These are phyloP conservation scores for Cicer yamashitae DNA, from an alignment of 306 rosid genomes.

Conservation along the genomic window DNA sequence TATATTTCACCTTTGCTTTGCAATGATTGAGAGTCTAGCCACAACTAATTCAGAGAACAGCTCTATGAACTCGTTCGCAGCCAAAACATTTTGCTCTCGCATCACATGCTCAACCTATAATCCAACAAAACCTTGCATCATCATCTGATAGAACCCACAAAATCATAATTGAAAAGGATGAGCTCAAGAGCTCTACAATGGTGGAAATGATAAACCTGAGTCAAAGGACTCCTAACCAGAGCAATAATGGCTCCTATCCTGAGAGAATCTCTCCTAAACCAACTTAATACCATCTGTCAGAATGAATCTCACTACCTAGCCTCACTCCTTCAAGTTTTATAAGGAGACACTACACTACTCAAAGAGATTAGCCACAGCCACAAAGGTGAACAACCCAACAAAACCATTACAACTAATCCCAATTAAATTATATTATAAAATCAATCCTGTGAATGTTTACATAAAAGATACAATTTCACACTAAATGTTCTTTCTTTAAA, in stretches of 20 bases:
- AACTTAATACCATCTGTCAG: too few relatives aligned
- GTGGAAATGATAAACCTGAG: too few relatives aligned
- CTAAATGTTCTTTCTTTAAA: neutral
- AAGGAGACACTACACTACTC: neutral
- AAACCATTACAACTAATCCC: conserved; percentile 1
- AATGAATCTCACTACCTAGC: too few relatives aligned
- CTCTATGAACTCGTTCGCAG: conserved; percentile 92
- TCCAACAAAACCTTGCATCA: neutral
- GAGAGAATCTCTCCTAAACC: too few relatives aligned
- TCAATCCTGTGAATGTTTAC: neutral
- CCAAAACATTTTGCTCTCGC: conserved; percentile 90
- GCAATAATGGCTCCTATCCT: too few relatives aligned
- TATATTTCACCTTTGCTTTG: conserved; percentile 77
- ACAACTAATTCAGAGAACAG: conserved; percentile 91
- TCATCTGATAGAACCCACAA: too few relatives aligned
- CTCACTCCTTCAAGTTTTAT: neutral
- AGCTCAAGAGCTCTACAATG: too few relatives aligned
- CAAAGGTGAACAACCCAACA: neutral
- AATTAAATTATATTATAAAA: neutral
- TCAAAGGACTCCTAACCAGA: too few relatives aligned
- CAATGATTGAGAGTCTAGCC: conserved; percentile 79
- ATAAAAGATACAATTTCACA: neutral
- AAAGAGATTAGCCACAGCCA: neutral
- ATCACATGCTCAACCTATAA: conserved; percentile 96
- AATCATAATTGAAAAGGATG: too few relatives aligned